Evolutionary conservation across 2,329 filamentous ascomycete genomes (phyloP), one percentile per base, ranked within the genome.

Genomic region (Cordyceps tenuipes): DNA sequence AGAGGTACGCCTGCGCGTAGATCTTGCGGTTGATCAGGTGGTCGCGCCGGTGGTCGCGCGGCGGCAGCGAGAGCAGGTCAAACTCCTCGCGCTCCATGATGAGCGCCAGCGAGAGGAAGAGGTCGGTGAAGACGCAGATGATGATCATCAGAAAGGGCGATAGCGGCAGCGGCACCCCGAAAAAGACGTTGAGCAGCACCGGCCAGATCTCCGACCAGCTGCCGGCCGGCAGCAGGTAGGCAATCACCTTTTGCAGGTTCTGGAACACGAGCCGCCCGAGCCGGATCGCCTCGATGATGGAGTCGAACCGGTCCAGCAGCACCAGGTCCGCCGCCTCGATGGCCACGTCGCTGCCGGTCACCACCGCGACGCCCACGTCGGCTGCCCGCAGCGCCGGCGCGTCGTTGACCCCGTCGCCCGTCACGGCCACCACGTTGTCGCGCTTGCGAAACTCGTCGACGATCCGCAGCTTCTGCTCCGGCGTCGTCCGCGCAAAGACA

Each of bases 401-500:
- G 62, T 88, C 85, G 60, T 88, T 87, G 9, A 85, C 87, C 10
- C 85, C 85, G 63, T 91, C 87, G 34, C 87, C 88, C n/a, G 87
- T 90, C 75, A 90, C 88, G 39, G 85, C 87, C 12, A 84, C 86
- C 1, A 81, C 81, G 31, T 84, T 81, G 21, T 81, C 79, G 15
- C 81, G 73, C 21, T 73, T 70, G 64, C 87, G 85, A 23, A 89
- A 78, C 52, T 85, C 85, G 60, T 85, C 82, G 50, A 90, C 88
- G 77, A 90, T 89, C 47, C 85, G 81, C 8, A 88, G 83, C 67
- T 90, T 90, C 43, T 87, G 88, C 60, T 85, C 80, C 0, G 87
- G 87, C 0, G 85, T 84, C 59, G 86, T 88, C 21, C 86, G 80
- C 17, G 86, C 86, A 64, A 88, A 85, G 19, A 89, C 85, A 21